Evolutionary conservation across 768 basidiomycete species (phyloP), one percentile per base, ranked within the genome.

Genomic region (Asterophora lycoperdoides): DNA sequence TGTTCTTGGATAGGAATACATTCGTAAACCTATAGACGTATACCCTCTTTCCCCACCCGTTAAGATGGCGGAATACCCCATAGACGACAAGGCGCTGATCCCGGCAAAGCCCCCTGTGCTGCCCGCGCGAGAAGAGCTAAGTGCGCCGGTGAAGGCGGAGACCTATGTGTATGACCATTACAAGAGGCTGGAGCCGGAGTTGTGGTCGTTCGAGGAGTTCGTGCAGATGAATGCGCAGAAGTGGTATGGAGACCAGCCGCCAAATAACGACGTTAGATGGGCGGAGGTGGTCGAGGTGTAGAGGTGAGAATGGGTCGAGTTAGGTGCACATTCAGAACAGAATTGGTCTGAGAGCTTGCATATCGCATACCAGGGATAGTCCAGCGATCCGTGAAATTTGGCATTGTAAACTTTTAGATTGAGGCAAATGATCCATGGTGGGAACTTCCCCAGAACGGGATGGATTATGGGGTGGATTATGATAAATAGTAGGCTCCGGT

Each of bases 121-220:
- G 8, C 74, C 75, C 14, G 39, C 64, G 3, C 44, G 57, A 0
- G 51, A 61, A 23, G 70, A 74, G 14, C 46, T 77, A 0, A 35
- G 58, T 4, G 50, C 57, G 0, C 49, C 72, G 0, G 58, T 83
- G 1, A 58, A 71, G n/a, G 84, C 77, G 0, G 74, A 88, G 52
- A 84, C 86, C 2, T 97, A 96, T 60, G 73, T 92, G 18, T 95
- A 83, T 77, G 64, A 63, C 20, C 66, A 68, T 3, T 61, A 77
- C 6, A 54, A 57, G 0, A 52, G 64, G 6, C 69, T 97, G 7
- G 70, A 78, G 19, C 70, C 79, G 0, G 71, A 73, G 26, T 66
- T 89, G 4, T 98, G 94, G 94, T 77, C 81, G 0, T 93, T 86
- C 59, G 80, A 82, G n/a, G 78, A 82, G 3, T 96, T 96, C 59